Base-by-base conservation (phyloP, 192 early-diverging fungal genomes). In the Lunasporangiospora selenospora region DNA sequence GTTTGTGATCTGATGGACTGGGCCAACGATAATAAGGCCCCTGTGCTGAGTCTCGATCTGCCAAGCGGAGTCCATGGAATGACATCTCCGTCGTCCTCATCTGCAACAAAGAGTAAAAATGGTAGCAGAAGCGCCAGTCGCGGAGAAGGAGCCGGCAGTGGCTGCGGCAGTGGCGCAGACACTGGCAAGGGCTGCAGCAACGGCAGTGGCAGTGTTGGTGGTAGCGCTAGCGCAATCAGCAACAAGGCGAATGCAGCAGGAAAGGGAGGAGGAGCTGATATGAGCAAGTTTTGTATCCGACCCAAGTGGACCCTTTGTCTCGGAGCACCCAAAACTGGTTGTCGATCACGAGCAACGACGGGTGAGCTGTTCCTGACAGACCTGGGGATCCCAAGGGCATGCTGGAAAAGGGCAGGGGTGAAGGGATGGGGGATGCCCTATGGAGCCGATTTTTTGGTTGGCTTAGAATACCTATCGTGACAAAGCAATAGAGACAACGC, bases 341-440 rank as follows among this genome's bases (percentile, higher is more conserved):
- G 87, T 49, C 63, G 73, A 11, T 80, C 83, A 3, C 69, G 83
- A 32, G 73, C 80, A 36, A 76, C 84, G 2, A 81, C 83, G 9
- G 92, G 90, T 29, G 90, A 91, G 49, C 57, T 94, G 53, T 88
- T 91, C 58, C 59, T 94, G 45, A 89, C 90, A 8, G 92, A 94
- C 65, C 79, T 92, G 27, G 90, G 90, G 2, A 87, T 93, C 27
- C 89, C 91, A 0, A 58, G 79, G 12, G 49, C 76, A 5, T 79
- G 85, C 19, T 90, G 87, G 77, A 81, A 85, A 48, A 81, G 80
- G 33, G 75, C 81, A 10, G 82, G 76, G n/a, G 73, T 85, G 10
- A 63, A 78, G 55, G 76, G 66, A 21, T 75, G 77, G 77, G 70
- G 77, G 6, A 78, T 85, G 67, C 86, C 86, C 3, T 87, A 83